phyloP scores from a whole-genome alignment of 768 basidiomycete species.

The Neoboletus subvelutipes region DNA sequence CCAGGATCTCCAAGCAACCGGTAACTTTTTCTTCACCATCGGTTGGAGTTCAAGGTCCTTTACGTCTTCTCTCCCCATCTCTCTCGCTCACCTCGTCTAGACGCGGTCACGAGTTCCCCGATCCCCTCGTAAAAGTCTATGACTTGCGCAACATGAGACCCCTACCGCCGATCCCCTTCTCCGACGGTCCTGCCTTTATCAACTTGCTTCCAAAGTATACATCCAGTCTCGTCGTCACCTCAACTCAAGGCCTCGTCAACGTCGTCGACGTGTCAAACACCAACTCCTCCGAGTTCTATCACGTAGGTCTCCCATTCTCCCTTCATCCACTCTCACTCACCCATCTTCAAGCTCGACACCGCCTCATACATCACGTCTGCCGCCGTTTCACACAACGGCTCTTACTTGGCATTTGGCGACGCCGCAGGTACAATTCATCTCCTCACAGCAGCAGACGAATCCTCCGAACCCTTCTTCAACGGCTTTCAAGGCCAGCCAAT shows the following conservation, averaged over 20 bases:
- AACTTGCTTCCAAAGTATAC: constrained; percentile 74
- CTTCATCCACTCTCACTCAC: background rate
- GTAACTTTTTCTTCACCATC: constrained; percentile 82
- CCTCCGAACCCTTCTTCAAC: constrained; percentile 67
- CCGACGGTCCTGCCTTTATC: constrained; percentile 84
- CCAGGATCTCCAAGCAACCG: constrained; percentile 75
- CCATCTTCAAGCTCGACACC: constrained; percentile 55
- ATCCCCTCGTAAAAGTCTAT: constrained; percentile 90
- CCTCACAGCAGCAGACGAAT: constrained; percentile 68
- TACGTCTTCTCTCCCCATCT: background rate
- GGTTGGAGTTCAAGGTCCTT: constrained; percentile 80
- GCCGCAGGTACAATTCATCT: constrained; percentile 82
- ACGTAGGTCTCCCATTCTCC: constrained; percentile 44
- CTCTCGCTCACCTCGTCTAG: constrained; percentile 40
- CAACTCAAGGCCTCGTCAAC: constrained; percentile 80
- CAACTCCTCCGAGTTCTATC: constrained; percentile 73
- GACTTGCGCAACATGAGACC: constrained; percentile 83
- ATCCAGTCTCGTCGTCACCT: constrained; percentile 71
- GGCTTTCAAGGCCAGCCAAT: constrained; percentile 85
- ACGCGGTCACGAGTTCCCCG: constrained; percentile 83
- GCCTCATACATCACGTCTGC: constrained; percentile 75
- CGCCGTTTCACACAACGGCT: constrained; percentile 81
- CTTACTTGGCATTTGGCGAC: constrained; percentile 93
- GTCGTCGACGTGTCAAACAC: constrained; percentile 77
- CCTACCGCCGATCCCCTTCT: constrained; percentile 83